Base-by-base conservation (phyloP, 2,329 filamentous ascomycete genomes). In the Graphilbum sp. region DNA sequence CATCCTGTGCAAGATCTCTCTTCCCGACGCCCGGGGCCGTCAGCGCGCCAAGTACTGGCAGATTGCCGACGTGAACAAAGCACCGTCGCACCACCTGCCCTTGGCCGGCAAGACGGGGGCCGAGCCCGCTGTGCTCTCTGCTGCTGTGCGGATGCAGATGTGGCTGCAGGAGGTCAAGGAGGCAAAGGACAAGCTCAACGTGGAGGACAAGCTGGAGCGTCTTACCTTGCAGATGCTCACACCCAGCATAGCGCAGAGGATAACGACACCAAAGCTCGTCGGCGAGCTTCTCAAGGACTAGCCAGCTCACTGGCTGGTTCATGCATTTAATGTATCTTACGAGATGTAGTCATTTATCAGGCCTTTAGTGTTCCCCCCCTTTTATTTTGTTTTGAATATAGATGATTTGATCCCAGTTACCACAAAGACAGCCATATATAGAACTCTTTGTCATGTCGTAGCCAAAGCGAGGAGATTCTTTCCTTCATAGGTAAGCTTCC, bases 81-180 rank as follows among this genome's bases (percentile, higher is more conserved):
- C 47, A 5, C 34, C 49, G 10, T 41, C 49, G 19, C 45, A 49
- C 29, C 46, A 43, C 16, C 46, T 45, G n/a, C 31, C 45, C 2
- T 43, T 43, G 31, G 47, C 46, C 53, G 54, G 37, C 50, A 53
- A 5, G 32, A 16, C 29, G 11, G 34, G 32, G 29, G 23, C 34
- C 32, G 13, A 12, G 13, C 12, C 12, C 24, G 6, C 23, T 23
- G 19, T 8, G 11, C 40, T 45, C 20, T 52, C 57, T 15, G 68
- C 69, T 4, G 59, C 61, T 3, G 45, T 54, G 12, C 65, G 71
- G 50, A 74, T 75, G 70, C 62, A 65, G 39, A 57, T 61, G 40
- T 75, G 70, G 70, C 57, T 75, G 33, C 55, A 50, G 30, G 69
- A 73, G 52, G 58, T 75, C 32, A 60, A 57, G 32, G 61, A 65